phyloP scores from a whole-genome alignment of 2,329 filamentous ascomycete genomes.

The Elsinoe perseae region DNA sequence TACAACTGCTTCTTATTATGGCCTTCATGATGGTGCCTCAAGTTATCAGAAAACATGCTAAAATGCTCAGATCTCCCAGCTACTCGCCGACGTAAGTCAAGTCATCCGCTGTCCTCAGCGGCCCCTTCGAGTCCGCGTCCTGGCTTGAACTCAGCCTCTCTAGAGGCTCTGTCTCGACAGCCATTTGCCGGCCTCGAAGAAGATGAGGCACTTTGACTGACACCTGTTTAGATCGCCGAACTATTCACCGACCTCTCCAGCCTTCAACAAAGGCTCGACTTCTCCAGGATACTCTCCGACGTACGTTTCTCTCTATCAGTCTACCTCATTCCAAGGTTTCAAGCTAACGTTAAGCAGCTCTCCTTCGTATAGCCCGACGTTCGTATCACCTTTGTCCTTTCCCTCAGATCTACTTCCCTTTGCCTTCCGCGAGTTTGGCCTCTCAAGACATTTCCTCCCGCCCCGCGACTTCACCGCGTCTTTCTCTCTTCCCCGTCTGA shows the following conservation, averaged over 20 bases:
- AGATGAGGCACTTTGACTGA: conserved; percentile 20
- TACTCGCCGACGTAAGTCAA: conserved; percentile 33
- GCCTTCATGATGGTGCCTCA: not conserved
- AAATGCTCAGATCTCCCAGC: conserved; percentile 21
- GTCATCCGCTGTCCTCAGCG: conserved; percentile 21
- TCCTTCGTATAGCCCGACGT: conserved; percentile 25
- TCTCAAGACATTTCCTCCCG: no score
- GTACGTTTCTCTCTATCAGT: conserved; percentile 53
- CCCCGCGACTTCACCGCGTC: no score
- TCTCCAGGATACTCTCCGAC: conserved; percentile 68
- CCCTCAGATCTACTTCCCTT: not conserved
- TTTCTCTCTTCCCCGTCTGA: no score
- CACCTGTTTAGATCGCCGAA: conserved; percentile 22
- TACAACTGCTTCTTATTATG: not conserved
- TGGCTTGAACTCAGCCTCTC: not conserved
- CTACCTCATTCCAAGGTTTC: not conserved
- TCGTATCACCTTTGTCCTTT: conserved; percentile 37
- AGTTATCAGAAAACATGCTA: not conserved
- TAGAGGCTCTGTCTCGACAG: not conserved
- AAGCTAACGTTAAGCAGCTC: conserved; percentile 25
- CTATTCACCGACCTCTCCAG: conserved; percentile 31
- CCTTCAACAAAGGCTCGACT: conserved; percentile 36
- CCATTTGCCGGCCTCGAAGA: conserved; percentile 41
- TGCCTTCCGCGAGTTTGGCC: no score
- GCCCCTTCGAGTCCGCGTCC: not conserved